Conservation (phyloP, 768 basidiomycete genomes). For the Podaxis carcinomalis region DNA sequence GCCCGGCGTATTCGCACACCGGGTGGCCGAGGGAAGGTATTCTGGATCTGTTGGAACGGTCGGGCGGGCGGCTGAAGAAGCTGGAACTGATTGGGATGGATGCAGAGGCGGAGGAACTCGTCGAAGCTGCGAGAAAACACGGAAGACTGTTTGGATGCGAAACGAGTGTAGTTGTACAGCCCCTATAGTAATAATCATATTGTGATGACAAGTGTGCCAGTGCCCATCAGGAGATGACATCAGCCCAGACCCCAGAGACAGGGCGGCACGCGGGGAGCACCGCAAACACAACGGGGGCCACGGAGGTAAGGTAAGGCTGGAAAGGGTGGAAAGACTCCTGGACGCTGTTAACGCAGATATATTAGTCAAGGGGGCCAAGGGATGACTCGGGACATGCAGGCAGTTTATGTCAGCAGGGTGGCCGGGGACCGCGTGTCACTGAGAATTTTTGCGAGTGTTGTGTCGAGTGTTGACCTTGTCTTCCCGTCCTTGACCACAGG, state of each 20-base stretch:
- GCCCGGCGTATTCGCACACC: conserved; percentile 17
- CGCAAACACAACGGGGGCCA: not conserved
- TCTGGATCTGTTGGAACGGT: conserved; percentile 18
- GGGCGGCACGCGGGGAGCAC: not conserved
- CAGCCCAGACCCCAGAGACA: not conserved
- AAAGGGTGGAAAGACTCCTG: not conserved
- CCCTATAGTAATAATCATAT: not conserved
- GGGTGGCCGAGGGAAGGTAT: conserved; percentile 18
- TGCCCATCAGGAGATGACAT: not conserved
- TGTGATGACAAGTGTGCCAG: not conserved
- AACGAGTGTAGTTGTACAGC: not conserved
- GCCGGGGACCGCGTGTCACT: not conserved
- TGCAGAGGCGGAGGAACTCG: not conserved
- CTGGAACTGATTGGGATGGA: conserved; percentile 15
- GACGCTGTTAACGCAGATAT: not conserved
- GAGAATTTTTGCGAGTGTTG: conserved; percentile 12
- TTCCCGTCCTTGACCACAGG: conserved; percentile 37
- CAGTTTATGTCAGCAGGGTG: conserved; percentile 6
- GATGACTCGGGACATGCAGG: not conserved
- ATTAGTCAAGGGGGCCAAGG: not conserved
- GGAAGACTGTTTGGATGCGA: not conserved
- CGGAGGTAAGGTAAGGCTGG: not conserved
- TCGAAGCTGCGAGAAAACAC: not conserved
- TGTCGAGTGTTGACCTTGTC: conserved; percentile 29
- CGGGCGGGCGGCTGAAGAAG: conserved; percentile 14